phyloP scores from a whole-genome alignment of 495 filamentous ascomycete species.

The Paragyromitra xinjiangensis region DNA sequence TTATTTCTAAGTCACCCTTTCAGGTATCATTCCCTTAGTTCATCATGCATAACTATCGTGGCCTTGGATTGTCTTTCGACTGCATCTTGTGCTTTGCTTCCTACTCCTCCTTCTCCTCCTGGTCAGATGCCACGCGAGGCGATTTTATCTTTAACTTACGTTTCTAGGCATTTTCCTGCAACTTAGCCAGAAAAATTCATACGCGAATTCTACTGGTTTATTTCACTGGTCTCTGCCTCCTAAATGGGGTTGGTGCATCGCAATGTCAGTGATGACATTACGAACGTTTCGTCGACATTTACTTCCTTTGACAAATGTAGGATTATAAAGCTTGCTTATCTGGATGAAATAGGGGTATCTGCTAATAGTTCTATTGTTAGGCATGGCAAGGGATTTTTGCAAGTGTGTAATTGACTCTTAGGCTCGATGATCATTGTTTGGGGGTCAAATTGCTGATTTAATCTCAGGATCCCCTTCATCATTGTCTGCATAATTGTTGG shows the following conservation, averaged over 20 bases:
- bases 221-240: neutral
- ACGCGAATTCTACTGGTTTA: neutral
- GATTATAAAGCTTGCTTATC: neutral
- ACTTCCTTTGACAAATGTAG: conserved; percentile 51
- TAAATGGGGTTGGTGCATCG: conserved; percentile 58
- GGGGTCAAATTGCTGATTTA: neutral
- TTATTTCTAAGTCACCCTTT: conserved; percentile 4
- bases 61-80: no score
- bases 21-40: conserved; percentile 1
- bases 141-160: neutral
- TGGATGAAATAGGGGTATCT: neutral
- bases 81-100: no score
- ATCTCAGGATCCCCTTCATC: conserved; percentile 51
- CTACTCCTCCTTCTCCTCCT: neutral
- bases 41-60: no score
- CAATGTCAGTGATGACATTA: conserved; percentile 59
- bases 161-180: neutral
- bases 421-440: neutral
- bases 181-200: neutral
- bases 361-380: conserved; percentile 25
- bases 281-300: conserved; percentile 36
- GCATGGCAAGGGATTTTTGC: conserved; percentile 48
- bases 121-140: neutral
- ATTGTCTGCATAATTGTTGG: conserved; percentile 52
- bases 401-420: conserved; percentile 40